A percentile compares a stretch with the other conserved stretches of the same genome.
Conservation (phyloP, 2,329 filamentous ascomycete genomes). For the Clonostachys solani region DNA sequence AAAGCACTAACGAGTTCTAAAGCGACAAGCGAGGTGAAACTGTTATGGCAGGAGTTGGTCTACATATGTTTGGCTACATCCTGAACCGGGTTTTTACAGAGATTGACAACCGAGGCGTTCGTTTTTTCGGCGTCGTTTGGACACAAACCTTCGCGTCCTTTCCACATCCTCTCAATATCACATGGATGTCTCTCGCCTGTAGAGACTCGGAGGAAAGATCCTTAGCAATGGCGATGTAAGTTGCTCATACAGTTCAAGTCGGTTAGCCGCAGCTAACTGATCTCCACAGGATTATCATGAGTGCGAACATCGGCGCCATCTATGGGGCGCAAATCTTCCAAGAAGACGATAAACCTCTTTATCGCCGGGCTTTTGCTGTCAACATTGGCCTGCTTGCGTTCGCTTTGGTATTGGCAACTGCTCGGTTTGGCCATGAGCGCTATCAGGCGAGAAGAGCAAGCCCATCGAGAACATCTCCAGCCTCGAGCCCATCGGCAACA, state of each 20-base stretch:
- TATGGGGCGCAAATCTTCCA: constrained; percentile 59
- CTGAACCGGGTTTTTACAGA: constrained; percentile 50
- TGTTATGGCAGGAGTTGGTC: constrained; percentile 41
- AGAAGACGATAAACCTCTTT: constrained; percentile 42
- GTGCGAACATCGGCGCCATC: constrained; percentile 57
- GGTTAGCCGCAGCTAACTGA: too few species aligned
- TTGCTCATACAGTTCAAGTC: neutral
- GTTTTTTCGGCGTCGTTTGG: constrained; percentile 52
- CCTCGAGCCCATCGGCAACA: neutral
- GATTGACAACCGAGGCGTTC: constrained; percentile 29
- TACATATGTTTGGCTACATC: constrained; percentile 45
- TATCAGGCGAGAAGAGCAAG: neutral
- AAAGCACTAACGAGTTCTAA: neutral
- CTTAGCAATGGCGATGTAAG: constrained; percentile 53
- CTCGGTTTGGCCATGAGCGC: constrained; percentile 38
- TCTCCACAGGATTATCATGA: constrained; percentile 48
- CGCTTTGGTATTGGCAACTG: constrained; percentile 30
- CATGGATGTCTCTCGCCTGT: constrained; percentile 54
- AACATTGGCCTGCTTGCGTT: constrained; percentile 36
- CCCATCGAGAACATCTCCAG: neutral
- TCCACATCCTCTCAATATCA: constrained; percentile 53
- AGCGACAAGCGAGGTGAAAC: constrained; percentile 46
- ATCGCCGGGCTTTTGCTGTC: constrained; percentile 44
- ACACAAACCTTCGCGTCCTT: constrained; percentile 52
- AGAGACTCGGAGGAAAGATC: constrained; percentile 52